Percentiles rank a stretch among this genome's conserved stretches.
phyloP scores from a whole-genome alignment of 2,329 filamentous ascomycete species.

The Cladosporium sp. region DNA sequence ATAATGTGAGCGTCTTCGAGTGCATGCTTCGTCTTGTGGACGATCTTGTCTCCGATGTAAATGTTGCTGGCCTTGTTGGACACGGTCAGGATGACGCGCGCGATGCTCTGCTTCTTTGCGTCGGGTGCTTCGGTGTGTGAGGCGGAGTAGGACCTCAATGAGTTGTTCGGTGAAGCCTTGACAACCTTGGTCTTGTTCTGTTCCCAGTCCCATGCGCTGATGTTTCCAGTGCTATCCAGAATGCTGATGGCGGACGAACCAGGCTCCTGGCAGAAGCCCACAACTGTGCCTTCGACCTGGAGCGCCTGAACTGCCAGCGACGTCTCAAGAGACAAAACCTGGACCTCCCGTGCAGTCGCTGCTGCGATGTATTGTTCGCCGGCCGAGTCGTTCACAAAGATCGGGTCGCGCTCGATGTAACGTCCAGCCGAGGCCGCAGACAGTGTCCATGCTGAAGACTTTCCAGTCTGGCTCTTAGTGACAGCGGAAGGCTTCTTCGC shows the following conservation, averaged over 20 bases:
- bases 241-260: constrained; percentile 15
- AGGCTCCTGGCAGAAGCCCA: constrained; percentile 47
- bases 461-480: constrained; percentile 13
- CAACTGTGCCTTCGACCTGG: constrained; percentile 39
- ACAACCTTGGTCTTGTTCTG: constrained; percentile 18
- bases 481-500: constrained; percentile 6
- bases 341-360: constrained; percentile 33
- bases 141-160: constrained; percentile 5
- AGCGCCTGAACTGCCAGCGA: constrained; percentile 68
- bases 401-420: constrained; percentile 57
- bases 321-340: constrained; percentile 66
- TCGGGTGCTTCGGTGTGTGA: neutral
- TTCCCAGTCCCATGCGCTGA: constrained; percentile 61
- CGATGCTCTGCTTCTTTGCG: neutral
- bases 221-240: constrained; percentile 41
- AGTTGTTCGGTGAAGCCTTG: neutral
- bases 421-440: constrained; percentile 56
- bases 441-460: constrained; percentile 44
- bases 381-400: constrained; percentile 54
- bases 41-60: constrained; percentile 39
- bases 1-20: constrained; percentile 47
- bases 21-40: constrained; percentile 39
- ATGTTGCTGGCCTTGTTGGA: constrained; percentile 20
- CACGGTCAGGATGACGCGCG: constrained; percentile 6
- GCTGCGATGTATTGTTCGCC: constrained; percentile 32